Evolutionary conservation across 2,329 filamentous ascomycete species (phyloP), one percentile per base, ranked within the genome.

Genomic region (Monosporascus sp.): DNA sequence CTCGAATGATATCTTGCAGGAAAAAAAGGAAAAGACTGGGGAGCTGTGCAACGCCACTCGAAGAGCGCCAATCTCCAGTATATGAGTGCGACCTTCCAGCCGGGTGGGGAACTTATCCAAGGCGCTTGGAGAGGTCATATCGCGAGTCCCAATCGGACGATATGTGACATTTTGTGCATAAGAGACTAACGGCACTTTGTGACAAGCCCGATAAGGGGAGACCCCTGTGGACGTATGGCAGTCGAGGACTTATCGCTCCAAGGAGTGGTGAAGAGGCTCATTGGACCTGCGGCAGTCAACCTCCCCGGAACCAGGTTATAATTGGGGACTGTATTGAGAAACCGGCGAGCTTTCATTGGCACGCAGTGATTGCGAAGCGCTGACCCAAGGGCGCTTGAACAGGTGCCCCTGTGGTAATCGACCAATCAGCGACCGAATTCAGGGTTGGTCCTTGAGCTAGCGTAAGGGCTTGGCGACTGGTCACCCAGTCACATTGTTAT

Each of bases 151-250:
- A 53, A 51, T 26, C 37, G 50, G 51, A 57, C 44, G 52, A 62
- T 31, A 31, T 62, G 63, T 64, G 62, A 65, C 60, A 50, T 49
- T 51, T 45, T 54, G 58, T 64, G 60, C 60, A 65, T 58, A 48
- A 48, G 38, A 38, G 47, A 44, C 52, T 51, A 38, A 49, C 18
- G 52, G 51, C n/a, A 43, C 20, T 8, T 20, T 43, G 40, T 43
- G 40, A 43, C 40, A 40, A 18, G 40, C 40, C 18, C 40, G 40
- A 22, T 14, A 43, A 20, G 7, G 40, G 40, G 8, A 11, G 28
- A 5, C 9, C 51, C 47, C 58, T 53, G 61, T 58, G 60, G 57
- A 60, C 52, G 55, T 57, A 51, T 56, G 55, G 51, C 51, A 63
- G 57, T 58, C 58, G 49, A 58, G 54, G 40, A 20, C 43, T 55